Percentiles rank a stretch among this genome's conserved stretches.
Conservation (phyloP, 495 filamentous ascomycete genomes). For the Tuber borchii region DNA sequence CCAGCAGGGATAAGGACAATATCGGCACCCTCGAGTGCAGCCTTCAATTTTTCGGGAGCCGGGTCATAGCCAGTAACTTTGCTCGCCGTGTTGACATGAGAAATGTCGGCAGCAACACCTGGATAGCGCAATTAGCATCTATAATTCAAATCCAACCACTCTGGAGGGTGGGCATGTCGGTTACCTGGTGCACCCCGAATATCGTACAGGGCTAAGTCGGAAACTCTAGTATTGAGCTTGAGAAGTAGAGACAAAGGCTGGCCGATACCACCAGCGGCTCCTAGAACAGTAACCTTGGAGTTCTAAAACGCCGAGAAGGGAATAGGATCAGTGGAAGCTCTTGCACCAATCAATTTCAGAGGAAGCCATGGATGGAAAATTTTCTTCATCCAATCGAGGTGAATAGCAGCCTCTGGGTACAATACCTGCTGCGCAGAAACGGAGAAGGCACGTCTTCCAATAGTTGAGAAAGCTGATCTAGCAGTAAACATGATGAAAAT, state of each 20-base stretch:
- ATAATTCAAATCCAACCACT: background rate
- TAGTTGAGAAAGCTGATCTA: constrained; percentile 61
- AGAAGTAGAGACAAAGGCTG: constrained; percentile 94
- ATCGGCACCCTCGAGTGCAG: constrained; percentile 74
- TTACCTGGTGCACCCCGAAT: constrained; percentile 88
- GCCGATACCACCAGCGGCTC: constrained; percentile 94
- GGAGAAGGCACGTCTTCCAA: constrained; percentile 89
- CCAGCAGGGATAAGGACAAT: constrained; percentile 96
- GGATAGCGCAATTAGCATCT: constrained; percentile 19
- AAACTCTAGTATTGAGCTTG: constrained; percentile 93
- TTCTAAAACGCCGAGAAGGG: constrained; percentile 51
- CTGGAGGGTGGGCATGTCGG: constrained; percentile 4
- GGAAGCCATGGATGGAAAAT: constrained; percentile 22
- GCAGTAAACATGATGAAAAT: constrained; percentile 65
- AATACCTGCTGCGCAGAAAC: constrained; percentile 81
- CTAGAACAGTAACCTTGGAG: constrained; percentile 93
- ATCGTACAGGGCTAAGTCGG: constrained; percentile 92
- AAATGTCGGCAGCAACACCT: constrained; percentile 97
- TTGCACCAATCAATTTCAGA: constrained; percentile 7
- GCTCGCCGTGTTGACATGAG: constrained; percentile 99
- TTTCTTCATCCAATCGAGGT: constrained; percentile 26
- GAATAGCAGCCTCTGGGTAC: constrained; percentile 13
- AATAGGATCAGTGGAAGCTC: constrained; percentile 37
- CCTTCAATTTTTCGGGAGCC: constrained; percentile 64
- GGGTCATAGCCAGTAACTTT: constrained; percentile 82